Base-by-base conservation (phyloP, 2,329 filamentous ascomycete species). In the Cercospora zeae-maydis region DNA sequence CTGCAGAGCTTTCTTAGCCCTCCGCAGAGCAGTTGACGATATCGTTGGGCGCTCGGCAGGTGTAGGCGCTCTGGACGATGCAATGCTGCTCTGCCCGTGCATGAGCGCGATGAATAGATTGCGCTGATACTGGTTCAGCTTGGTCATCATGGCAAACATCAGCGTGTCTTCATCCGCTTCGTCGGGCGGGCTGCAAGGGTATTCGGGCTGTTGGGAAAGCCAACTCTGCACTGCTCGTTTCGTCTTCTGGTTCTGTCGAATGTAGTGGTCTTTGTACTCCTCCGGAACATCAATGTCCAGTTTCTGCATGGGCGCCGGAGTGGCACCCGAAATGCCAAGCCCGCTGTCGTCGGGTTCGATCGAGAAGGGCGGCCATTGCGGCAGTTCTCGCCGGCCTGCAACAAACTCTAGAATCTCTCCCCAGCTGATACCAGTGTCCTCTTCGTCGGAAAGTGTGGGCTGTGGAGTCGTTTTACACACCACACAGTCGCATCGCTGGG, bases 111-210 rank as follows among this genome's bases (percentile, higher is more conserved):
- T 93, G 78, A 96, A 97, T 55, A 89, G 85, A 0, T 90, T 90
- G 19, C 91, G 85, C 69, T 96, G 87, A 45, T 90, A 84, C 2
- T 86, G 80, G 57, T 89, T 86, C 11, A 98, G 83, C 72, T 92
- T 93, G 9, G 93, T 98, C 63, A 97, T 81, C 76, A 98, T 96
- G 59, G 93, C 93, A 78, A 98, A 97, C 2, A 90, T 89, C 36
- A 98, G 80, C 0, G 93, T 98, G 77, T 97, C 93, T 66, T 97
- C 93, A 71, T 97, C 93, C 5, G 96, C 89, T 63, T 96, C 93
- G 65, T 93, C 88, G 0, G 92, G 92, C 1, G 91, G 88, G 57
- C 88, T 89, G 1, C 86, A 86, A 1, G 88, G 85, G 14, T 86
- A 84, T 64, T 92, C 89, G 33, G 88, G 88, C 70, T 93, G 93